Evolutionary conservation across 164 flowering plant species (phyloP), one percentile per base, ranked within the genome.

Genomic region (Vitis rotundifolia): DNA sequence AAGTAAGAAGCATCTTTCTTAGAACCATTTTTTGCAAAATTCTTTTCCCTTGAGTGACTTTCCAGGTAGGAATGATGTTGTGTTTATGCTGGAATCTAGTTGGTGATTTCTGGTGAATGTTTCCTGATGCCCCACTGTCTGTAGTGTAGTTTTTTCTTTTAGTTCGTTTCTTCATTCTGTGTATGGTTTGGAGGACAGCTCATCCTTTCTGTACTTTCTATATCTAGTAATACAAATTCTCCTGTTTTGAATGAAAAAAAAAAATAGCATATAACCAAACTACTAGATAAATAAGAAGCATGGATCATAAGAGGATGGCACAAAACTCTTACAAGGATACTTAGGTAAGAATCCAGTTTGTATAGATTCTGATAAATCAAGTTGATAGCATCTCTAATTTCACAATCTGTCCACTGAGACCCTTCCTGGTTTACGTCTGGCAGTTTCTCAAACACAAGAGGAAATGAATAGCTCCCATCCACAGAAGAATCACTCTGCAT

Each of bases 391-490:
- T 91, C 93, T 67, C 64, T 79, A 59, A 82, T 73, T 77, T 88
- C 94, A 79, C 85, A 78, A 59, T 87, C 93, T 50, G 91, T 88
- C 93, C 91, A 88, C 76, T 86, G 88, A 58, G 97, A 89, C 11
- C 84, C 88, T 68, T 84, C 94, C 68, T 80, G 81, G 69, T 81
- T 83, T 71, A 85, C 78, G 77, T 85, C 90, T 5, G 97, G 92
- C 70, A 93, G 70, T 80, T 84, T 86, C 71, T 88, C 88, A 81
- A 93, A 89, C 47, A 74, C 67, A 44, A 87, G 80, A 26, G 85
- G 78, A 60, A 70, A 54, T 73, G 88, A 74, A 70, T 75, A 74
- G 70, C 77, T 82, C 52, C 74, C 88, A 66, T 87, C 91, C 71
- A 72, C 72, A 67, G 87, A 81, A 71, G 84, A 85, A 76, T 83